phyloP scores from a whole-genome alignment of 1,284 basidiomycete species.

The Ganoderma meredithae region DNA sequence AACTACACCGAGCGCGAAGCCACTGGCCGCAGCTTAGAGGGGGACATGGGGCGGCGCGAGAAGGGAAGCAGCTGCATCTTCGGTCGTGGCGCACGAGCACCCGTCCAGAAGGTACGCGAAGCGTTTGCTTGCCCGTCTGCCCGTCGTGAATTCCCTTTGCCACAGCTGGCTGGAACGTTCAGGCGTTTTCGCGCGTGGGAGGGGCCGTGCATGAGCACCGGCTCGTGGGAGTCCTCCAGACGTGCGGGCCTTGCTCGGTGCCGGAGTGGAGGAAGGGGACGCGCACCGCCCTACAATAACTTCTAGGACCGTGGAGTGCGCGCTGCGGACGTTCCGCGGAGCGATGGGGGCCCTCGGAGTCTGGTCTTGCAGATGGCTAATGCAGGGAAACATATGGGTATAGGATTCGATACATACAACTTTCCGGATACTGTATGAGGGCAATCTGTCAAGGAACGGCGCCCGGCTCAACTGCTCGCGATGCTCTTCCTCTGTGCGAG shows the following conservation, averaged over 20 bases:
- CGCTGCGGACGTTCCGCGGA: conserved; percentile 19
- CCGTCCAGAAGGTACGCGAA: neutral
- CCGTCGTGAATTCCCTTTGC: neutral
- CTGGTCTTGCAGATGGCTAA: conserved; percentile 7
- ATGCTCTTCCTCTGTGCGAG: conserved; percentile 35
- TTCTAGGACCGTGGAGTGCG: neutral
- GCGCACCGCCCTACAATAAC: neutral
- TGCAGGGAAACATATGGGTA: conserved; percentile 20
- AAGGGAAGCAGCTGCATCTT: conserved; percentile 8
- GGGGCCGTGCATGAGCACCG: conserved; percentile 17
- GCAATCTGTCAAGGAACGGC: conserved; percentile 15
- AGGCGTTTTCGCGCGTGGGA: conserved; percentile 10
- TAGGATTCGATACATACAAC: conserved; percentile 27
- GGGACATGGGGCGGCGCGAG: conserved; percentile 4
- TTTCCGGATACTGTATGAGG: conserved; percentile 21
- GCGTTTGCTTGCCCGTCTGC: neutral
- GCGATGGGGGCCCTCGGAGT: conserved; percentile 14
- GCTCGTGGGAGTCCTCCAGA: conserved; percentile 11
- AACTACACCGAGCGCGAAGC: neutral
- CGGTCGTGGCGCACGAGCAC: conserved; percentile 19
- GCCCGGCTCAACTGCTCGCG: conserved; percentile 22
- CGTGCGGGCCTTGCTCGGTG: conserved; percentile 3
- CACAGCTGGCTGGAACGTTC: conserved; percentile 3
- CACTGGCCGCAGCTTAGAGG: neutral
- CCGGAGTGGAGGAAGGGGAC: neutral